Evolutionary conservation across 2,329 filamentous ascomycete species (phyloP).

Genomic region (Hypomyces rosellus): DNA sequence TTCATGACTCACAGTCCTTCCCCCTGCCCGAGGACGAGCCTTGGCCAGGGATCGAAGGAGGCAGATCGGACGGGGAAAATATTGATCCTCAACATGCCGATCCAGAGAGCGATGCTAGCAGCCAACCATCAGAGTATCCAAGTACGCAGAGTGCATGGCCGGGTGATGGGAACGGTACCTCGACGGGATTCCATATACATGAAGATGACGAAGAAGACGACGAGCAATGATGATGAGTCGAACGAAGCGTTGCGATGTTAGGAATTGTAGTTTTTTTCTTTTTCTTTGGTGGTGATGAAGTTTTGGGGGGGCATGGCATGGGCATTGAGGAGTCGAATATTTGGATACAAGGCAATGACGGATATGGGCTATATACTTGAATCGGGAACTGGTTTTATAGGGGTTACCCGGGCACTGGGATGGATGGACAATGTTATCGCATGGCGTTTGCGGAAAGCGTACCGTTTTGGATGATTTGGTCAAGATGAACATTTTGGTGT

Average conservation of each 20-base stretch:
- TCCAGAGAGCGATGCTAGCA: constrained; percentile 35
- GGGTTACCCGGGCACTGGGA: neutral
- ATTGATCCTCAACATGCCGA: constrained; percentile 32
- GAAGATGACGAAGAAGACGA: constrained; percentile 25
- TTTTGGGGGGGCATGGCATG: neutral
- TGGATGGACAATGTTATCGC: neutral
- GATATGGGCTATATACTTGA: neutral
- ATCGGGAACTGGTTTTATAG: neutral
- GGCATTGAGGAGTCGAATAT: constrained; percentile 1
- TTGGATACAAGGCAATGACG: neutral
- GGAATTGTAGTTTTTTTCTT: neutral
- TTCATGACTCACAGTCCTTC: constrained; percentile 21
- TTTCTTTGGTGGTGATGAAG: neutral
- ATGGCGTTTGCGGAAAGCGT: neutral
- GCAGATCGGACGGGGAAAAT: constrained; percentile 45
- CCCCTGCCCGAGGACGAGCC: constrained; percentile 47
- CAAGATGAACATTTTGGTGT: neutral
- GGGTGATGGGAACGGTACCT: constrained; percentile 14
- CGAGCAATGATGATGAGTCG: neutral
- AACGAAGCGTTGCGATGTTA: no score
- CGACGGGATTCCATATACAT: constrained; percentile 33
- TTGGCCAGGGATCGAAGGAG: constrained; percentile 52
- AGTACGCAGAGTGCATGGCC: constrained; percentile 42
- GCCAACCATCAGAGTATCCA: constrained; percentile 51
- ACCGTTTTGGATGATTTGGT: neutral